Base-by-base conservation (phyloP, 164 flowering plant species). In the Sextonia rubra region DNA sequence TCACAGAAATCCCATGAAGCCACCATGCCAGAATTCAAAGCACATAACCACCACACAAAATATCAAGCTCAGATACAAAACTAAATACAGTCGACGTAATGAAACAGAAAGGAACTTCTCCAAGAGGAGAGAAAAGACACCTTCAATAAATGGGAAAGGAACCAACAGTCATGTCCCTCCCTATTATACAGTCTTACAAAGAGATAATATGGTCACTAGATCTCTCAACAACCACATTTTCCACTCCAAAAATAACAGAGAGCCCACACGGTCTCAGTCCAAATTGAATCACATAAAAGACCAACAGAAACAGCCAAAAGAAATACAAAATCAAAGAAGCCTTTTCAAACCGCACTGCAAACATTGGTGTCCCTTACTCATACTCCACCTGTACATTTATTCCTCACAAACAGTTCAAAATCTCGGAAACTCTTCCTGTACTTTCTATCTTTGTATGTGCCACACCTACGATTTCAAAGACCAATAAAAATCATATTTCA, bases 321-420 rank as follows among this genome's bases (percentile, higher is more conserved):
- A 25, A 64, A 64, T 15, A 26, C 17, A 64, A 27, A 64, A 29
- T 17, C 67, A 64, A 18, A 29, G 37, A 64, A 27, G 67, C 67
- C 67, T 64, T 64, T 64, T 64, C 67, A 64, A 64, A 29, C 67
- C 67, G 67, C 20, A 64, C 12, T 20, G 44, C n/a, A 17, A 15
- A 29, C 27, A 27, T 12, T 17, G 27, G 32, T 18, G 18, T 29
- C 32, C 37, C 27, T 29, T 25, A 12, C 64, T 22, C 27, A 25
- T 14, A 18, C 44, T 64, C 67, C 67, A 25, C 67, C 67, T 64
- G 67, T 64, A 64, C 67, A 64, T 64, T 64, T 27, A 64, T 64
- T 64, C 67, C 67, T 64, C 44, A 17, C 8, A 6, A 29, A 27
- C 18, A 5, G 20, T 30, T 29, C 20, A 64, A 64, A 64, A 15